phyloP scores from a whole-genome alignment of 768 basidiomycete genomes.

The Solioccasus polychromus region DNA sequence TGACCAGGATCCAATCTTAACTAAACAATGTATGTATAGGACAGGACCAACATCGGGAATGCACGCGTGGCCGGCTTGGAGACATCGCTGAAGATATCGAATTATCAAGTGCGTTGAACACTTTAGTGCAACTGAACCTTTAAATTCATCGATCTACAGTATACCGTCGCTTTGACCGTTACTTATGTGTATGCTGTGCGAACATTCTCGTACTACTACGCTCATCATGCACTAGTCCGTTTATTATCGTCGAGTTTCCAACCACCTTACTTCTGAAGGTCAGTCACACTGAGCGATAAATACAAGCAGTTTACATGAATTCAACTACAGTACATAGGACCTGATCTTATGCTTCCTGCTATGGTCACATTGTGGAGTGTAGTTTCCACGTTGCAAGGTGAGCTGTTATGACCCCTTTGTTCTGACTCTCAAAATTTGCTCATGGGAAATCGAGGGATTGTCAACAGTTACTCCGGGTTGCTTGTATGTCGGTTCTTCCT shows the following conservation, averaged over 20 bases:
- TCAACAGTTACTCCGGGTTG: conserved; percentile 50
- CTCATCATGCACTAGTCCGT: too few relatives aligned
- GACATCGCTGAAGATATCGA: conserved; percentile 38
- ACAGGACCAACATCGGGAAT: conserved; percentile 51
- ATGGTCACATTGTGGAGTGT: conserved; percentile 67
- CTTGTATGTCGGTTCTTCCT: conserved; percentile 47
- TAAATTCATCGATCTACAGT: too few relatives aligned
- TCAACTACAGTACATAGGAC: conserved; percentile 39
- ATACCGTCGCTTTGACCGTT: too few relatives aligned
- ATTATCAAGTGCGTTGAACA: conserved; percentile 27
- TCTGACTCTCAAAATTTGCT: neutral
- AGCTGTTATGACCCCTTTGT: neutral
- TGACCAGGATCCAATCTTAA: too few relatives aligned
- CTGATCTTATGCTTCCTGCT: conserved; percentile 55
- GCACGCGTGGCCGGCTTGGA: conserved; percentile 62
- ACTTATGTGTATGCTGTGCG: too few relatives aligned
- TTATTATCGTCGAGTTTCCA: too few relatives aligned
- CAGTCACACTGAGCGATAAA: too few relatives aligned
- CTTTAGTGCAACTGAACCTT: too few relatives aligned
- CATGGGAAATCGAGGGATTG: conserved; percentile 35
- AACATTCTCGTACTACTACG: too few relatives aligned
- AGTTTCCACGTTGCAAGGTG: conserved; percentile 58
- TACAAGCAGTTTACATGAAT: too few relatives aligned
- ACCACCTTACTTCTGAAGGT: too few relatives aligned
- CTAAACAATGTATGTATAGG: too few relatives aligned